Evolutionary conservation across 805 yeast genomes (phyloP).

Genomic region (Candida pseudoglaebosa): DNA sequence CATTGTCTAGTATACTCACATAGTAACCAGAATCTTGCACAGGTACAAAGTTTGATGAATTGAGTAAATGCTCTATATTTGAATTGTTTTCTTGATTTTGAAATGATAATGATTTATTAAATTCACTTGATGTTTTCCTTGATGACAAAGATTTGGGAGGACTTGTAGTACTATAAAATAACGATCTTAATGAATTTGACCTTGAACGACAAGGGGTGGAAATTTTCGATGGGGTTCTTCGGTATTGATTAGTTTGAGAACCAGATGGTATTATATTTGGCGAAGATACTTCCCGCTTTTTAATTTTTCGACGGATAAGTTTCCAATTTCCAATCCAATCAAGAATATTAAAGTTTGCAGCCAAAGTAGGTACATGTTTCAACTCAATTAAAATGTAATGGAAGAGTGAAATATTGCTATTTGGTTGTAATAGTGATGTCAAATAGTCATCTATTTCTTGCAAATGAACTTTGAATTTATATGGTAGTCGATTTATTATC

Average conservation of each 20-base stretch:
- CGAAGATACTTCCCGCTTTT: neutral
- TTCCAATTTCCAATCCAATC: neutral
- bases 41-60: too few species aligned
- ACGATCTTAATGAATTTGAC: neutral
- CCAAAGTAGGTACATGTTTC: neutral
- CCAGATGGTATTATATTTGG: neutral
- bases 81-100: too few species aligned
- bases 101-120: too few species aligned
- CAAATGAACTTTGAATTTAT: neutral
- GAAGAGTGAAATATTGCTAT: neutral
- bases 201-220: neutral
- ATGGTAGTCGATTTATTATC: neutral
- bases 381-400: neutral
- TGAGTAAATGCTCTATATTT: too few species aligned
- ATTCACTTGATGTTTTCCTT: neutral
- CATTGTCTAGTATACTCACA: neutral
- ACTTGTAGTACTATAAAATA: neutral
- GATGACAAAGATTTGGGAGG: neutral
- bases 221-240: neutral
- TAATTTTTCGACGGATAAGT: too few species aligned
- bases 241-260: neutral
- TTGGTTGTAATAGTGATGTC: neutral
- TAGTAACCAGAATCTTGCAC: neutral
- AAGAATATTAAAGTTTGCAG: neutral
- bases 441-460: neutral